A percentile compares a stretch with the other conserved stretches of the same genome.
phyloP scores from a whole-genome alignment of 202 grass and related monocot genomes.

The Musa balbisiana region DNA sequence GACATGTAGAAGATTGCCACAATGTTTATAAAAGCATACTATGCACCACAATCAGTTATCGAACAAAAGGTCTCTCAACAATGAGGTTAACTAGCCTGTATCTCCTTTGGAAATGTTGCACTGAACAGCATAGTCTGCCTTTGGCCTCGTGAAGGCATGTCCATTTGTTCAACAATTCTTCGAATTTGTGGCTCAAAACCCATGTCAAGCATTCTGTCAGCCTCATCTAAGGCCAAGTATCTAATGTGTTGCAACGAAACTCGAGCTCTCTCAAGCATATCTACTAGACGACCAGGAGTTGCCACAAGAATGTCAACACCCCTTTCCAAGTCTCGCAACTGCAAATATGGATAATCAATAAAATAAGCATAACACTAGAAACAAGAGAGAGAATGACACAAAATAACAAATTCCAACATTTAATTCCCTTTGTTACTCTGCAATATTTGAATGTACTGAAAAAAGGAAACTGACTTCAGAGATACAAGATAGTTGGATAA shows the following conservation, averaged over 20 bases:
- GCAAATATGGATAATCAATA: conserved; percentile 15
- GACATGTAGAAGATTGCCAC: no score
- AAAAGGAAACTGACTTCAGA: background rate
- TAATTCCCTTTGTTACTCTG: background rate
- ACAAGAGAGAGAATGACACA: background rate
- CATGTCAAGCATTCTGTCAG: conserved; percentile 88
- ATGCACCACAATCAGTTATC: background rate
- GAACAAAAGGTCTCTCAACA: background rate
- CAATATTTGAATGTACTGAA: background rate
- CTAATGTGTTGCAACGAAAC: conserved; percentile 63
- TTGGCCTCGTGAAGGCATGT: conserved; percentile 54
- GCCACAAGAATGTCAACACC: conserved; percentile 89
- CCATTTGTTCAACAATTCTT: conserved; percentile 84
- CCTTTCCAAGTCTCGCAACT: conserved; percentile 74
- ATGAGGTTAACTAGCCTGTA: conserved; percentile 40
- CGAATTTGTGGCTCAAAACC: conserved; percentile 84
- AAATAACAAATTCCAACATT: background rate
- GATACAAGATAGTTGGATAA: background rate
- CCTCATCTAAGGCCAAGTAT: conserved; percentile 72
- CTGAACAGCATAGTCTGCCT: conserved; percentile 80
- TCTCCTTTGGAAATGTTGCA: conserved; percentile 66
- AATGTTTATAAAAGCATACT: no score
- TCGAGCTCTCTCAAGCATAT: conserved; percentile 67
- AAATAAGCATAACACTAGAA: background rate
- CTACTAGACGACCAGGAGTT: conserved; percentile 77